Percentiles rank a stretch among this genome's conserved stretches.
These are phyloP conservation scores for Dillenia suffruticosa DNA, from an alignment of 164 flowering plant species.

Conservation along the genomic window DNA sequence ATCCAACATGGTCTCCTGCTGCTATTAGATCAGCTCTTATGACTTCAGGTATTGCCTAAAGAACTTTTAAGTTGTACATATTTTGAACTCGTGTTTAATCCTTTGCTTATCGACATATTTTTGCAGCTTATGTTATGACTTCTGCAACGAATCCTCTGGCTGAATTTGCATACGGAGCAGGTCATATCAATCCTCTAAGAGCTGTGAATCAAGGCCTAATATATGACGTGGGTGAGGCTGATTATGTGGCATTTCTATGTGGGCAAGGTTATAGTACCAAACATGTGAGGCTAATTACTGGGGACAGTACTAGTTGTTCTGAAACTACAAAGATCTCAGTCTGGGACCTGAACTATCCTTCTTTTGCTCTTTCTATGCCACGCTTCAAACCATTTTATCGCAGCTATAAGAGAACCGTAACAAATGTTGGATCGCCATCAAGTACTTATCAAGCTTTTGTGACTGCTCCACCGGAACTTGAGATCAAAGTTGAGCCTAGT, in stretches of 20 bases:
- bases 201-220: slow-evolving; percentile 7
- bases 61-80: background rate
- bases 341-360: slow-evolving; percentile 36
- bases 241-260: slow-evolving; percentile 13
- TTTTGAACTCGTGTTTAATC: too few relatives aligned
- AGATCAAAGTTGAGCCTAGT: slow-evolving; percentile 16
- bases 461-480: slow-evolving; percentile 7
- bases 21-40: slow-evolving; percentile 49
- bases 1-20: slow-evolving; percentile 52
- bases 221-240: slow-evolving; percentile 40
- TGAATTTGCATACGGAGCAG: slow-evolving; percentile 17
- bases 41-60: slow-evolving; percentile 36
- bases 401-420: slow-evolving; percentile 5
- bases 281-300: slow-evolving; percentile 26
- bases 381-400: background rate
- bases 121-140: slow-evolving; percentile 7
- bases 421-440: slow-evolving; percentile 13
- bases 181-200: slow-evolving; percentile 12
- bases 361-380: slow-evolving; percentile 23
- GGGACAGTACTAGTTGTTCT: slow-evolving; percentile 37
- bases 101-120: background rate
- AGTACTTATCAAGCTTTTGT: slow-evolving; percentile 28
- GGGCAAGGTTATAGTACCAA: slow-evolving; percentile 13
- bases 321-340: background rate
- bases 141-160: slow-evolving; percentile 1